Evolutionary conservation across 192 early-diverging fungal species (phyloP).

Genomic region (Podila epigama): DNA sequence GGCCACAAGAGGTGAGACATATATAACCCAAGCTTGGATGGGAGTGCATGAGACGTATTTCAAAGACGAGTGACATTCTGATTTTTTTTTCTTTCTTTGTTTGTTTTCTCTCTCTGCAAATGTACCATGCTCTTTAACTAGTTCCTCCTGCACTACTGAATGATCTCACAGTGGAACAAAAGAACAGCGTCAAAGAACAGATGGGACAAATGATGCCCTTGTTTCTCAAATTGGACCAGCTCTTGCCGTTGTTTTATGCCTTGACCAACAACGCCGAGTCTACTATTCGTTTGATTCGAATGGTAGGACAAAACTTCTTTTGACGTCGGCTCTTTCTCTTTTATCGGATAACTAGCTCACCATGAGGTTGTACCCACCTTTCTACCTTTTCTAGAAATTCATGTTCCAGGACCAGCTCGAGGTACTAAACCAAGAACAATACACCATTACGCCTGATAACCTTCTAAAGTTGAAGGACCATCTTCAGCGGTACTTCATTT

Average conservation of each 20-base stretch:
- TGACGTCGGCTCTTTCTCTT: not conserved
- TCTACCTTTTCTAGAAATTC: constrained; percentile 44
- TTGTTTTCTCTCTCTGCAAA: not conserved
- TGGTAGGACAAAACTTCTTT: constrained; percentile 26
- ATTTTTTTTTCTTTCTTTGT: not conserved
- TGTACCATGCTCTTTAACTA: not conserved
- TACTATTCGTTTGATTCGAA: constrained; percentile 54
- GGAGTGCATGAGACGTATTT: not conserved
- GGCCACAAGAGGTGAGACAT: constrained; percentile 42
- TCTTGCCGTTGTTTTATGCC: constrained; percentile 57
- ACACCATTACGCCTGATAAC: constrained; percentile 52
- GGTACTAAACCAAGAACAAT: constrained; percentile 52
- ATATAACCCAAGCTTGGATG: not conserved
- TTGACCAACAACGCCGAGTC: constrained; percentile 56
- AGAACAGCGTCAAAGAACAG: constrained; percentile 51
- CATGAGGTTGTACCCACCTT: not conserved
- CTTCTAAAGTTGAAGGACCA: constrained; percentile 56
- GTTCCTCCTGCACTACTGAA: constrained; percentile 31
- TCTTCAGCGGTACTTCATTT: constrained; percentile 54
- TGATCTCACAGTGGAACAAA: constrained; percentile 50
- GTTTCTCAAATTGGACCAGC: constrained; percentile 54
- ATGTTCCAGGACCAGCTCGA: constrained; percentile 62
- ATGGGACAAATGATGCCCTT: constrained; percentile 50
- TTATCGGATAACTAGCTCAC: not conserved
- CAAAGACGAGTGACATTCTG: not conserved